Base-by-base conservation (phyloP, 1,284 basidiomycete genomes). In the Xanthoconium separans region DNA sequence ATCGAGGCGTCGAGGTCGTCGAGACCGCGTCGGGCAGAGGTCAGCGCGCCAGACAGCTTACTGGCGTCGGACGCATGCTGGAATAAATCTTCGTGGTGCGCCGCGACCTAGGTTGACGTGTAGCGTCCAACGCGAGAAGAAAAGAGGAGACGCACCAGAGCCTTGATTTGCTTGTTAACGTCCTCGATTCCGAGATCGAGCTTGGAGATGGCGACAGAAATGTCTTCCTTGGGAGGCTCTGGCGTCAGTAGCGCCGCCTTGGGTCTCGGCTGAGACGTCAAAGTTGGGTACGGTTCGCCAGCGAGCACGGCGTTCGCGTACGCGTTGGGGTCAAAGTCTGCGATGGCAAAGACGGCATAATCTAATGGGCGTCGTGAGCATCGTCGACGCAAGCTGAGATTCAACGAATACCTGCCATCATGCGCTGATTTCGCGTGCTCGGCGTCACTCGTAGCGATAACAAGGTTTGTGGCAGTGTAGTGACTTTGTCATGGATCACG, bases 301-400 rank as follows among this genome's bases (percentile, higher is more conserved):
- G 91, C 85, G 22, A 96, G 79, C 50, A 95, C 81, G 18, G 91
- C 85, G 69, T 93, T 94, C 6, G 93, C 93, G 68, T 95, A 95
- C 51, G 90, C 87, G 67, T 92, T 89, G 16, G 92, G 80, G 67
- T 95, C 87, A 70, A 96, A 97, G 41, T 83, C 76, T 7, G 84
- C 70, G 48, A 70, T 73, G 22, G 85, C 77, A 63, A 93, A 93
- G 41, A 83, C 76, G n/a, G 82, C 65, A 65, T 89, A 87, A 57
- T 90, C 87, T 82, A 30, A 4, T 22, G 4, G 9, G 6, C 11
- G 18, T 20, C 15, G 12, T 29, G 27, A 43, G 4, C 22, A 27
- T 29, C 24, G 24, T 5, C 47, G n/a, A 44, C 12, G 5, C 40
- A 33, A 24, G 6, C 3, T 30, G 16, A 16, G 27, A 53, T 24